phyloP scores from a whole-genome alignment of 2,329 filamentous ascomycete species.

The Clarireedia sp. region DNA sequence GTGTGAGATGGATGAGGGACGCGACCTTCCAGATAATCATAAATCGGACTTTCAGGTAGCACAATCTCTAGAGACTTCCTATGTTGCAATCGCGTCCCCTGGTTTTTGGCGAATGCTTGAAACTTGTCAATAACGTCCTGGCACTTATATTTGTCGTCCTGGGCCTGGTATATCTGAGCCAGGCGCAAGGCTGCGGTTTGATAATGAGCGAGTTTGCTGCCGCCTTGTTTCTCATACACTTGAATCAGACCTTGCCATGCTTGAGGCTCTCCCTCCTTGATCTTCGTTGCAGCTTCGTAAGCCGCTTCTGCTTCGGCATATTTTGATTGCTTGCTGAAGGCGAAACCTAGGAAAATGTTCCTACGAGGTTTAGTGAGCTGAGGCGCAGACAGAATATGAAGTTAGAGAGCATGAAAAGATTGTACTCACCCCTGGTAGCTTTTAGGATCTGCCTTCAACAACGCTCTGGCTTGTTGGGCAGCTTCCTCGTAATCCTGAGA shows the following conservation, averaged over 20 bases:
- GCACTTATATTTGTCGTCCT: constrained; percentile 55
- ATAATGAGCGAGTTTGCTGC: constrained; percentile 63
- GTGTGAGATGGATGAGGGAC: constrained; percentile 72
- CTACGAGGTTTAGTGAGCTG: constrained; percentile 33
- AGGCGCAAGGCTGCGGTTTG: constrained; percentile 64
- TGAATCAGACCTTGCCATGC: constrained; percentile 87
- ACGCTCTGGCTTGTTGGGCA: constrained; percentile 56
- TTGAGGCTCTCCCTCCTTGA: constrained; percentile 70
- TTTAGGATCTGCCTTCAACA: constrained; percentile 64
- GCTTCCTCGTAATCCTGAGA: constrained; percentile 73
- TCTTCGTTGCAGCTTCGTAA: constrained; percentile 63
- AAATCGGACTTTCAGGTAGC: constrained; percentile 74
- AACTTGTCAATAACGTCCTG: constrained; percentile 73
- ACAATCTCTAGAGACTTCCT: constrained; percentile 68
- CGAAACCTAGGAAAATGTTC: constrained; percentile 80
- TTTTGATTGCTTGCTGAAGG: constrained; percentile 67
- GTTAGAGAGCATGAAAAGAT: neutral
- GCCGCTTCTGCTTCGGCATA: constrained; percentile 66
- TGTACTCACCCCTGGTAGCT: constrained; percentile 70
- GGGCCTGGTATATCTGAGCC: constrained; percentile 63
- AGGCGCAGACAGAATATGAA: too few relatives aligned
- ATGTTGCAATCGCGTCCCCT: constrained; percentile 67
- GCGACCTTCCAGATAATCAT: constrained; percentile 73
- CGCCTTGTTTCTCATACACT: constrained; percentile 72
- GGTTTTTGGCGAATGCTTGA: constrained; percentile 60